phyloP scores from a whole-genome alignment of 805 yeast genomes.

The Candida pseudofarinosa region DNA sequence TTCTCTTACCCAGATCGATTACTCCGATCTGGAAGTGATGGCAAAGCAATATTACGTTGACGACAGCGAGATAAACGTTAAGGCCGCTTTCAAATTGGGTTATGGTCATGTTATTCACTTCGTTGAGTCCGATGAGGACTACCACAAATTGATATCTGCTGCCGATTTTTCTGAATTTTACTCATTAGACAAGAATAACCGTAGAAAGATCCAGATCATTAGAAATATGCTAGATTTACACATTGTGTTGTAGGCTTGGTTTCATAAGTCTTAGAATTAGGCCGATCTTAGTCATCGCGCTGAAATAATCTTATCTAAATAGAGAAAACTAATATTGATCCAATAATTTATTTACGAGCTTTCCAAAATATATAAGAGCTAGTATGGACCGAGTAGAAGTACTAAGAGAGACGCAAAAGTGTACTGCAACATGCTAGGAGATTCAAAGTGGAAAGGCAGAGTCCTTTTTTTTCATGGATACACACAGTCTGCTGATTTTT shows the following conservation, averaged over 20 bases:
- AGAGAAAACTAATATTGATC: not conserved
- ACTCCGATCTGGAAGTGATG: conserved; percentile 23
- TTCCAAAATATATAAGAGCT: not conserved
- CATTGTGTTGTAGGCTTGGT: conserved; percentile 6
- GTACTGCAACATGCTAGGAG: too few relatives aligned
- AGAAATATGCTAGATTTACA: conserved; percentile 31
- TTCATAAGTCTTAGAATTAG: not conserved
- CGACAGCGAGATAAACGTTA: conserved; percentile 77
- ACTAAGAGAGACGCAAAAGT: too few relatives aligned
- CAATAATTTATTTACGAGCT: not conserved
- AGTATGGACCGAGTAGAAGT: not conserved
- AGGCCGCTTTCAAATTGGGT: conserved; percentile 67
- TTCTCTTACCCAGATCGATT: conserved; percentile 54
- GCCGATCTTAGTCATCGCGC: not conserved
- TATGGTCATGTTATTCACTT: conserved; percentile 70
- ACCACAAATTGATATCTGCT: conserved; percentile 25
- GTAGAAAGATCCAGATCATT: conserved; percentile 27
- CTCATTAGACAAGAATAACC: conserved; percentile 23
- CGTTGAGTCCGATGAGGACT: conserved; percentile 65
- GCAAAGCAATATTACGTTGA: conserved; percentile 71
- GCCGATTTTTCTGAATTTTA: conserved; percentile 32
- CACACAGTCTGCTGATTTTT: conserved; percentile 77
- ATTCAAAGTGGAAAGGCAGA: conserved; percentile 33
- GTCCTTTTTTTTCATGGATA: conserved; percentile 90
- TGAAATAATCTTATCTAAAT: not conserved